Evolutionary conservation across 139 green algal species (phyloP), one percentile per base, ranked within the genome.

Genomic region (Micromonas pusilla): DNA sequence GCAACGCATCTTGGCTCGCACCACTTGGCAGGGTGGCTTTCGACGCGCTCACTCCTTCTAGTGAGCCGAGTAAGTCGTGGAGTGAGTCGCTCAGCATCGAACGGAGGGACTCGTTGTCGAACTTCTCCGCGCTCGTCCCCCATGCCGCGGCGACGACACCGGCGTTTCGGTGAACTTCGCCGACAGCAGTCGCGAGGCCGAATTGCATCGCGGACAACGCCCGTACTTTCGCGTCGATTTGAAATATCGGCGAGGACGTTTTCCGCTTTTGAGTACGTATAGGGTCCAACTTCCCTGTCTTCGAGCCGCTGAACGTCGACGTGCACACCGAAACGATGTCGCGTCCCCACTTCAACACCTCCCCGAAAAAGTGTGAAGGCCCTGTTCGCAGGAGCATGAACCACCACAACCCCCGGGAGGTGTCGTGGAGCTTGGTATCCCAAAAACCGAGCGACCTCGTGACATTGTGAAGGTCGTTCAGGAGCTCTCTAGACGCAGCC

Each of bases 371-470:
- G 19, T 39, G 68, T 39, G 23, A 34, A 38, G 31, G 68, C 3
- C 68, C 68, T 2, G 19, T 34, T 23, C 21, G 36, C 23, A 36
- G 36, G 2, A 33, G 16, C 23, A 38, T n/a, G 32, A 75, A 32
- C 3, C 52, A 36, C 30, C 31, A 32, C 1, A 32, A 16, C 1
- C 63, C 63, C 23, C 63, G 28, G 13, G 63, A 34, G 23, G 9
- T 1, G 28, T 70, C 63, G 63, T 70, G 28, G 1, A 32, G 63
- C 63, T 70, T 70, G 13, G 28, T 34, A 21, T 75, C 68, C 68
- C 68, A 75, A 33, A 75, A 75, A 1, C n/a, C 25, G 6, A 75
- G 37, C 37, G 68, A 75, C 37, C 21, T 64, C 3, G 68, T 75
- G 13, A 39, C 38, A 6, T 3, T 63, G 21, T 62, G 37, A 37